Evolutionary conservation across 495 filamentous ascomycete genomes (phyloP).

Genomic region (Penicillium parvum): DNA sequence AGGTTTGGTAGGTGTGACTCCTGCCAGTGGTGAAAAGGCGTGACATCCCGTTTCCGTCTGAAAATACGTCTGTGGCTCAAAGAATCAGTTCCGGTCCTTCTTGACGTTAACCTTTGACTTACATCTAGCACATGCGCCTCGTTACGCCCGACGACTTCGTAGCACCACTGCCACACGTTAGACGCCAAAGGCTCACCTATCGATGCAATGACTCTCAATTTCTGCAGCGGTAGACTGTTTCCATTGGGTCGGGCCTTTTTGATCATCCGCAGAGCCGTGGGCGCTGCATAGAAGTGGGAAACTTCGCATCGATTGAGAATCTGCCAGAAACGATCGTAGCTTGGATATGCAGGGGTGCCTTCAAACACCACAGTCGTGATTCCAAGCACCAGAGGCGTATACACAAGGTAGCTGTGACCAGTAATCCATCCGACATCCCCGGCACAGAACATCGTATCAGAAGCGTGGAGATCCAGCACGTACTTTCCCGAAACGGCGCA

Average conservation of each 20-base stretch:
- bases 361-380: constrained; percentile 88
- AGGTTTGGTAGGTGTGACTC: constrained; percentile 37
- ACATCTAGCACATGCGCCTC: constrained; percentile 38
- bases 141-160: constrained; percentile 77
- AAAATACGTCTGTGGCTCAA: constrained; percentile 1
- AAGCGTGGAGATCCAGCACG: constrained; percentile 82
- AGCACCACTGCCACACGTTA: constrained; percentile 91
- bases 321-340: constrained; percentile 89
- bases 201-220: constrained; percentile 72
- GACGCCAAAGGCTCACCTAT: constrained; percentile 89
- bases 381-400: constrained; percentile 81
- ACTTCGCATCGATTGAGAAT: constrained; percentile 78
- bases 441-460: constrained; percentile 79
- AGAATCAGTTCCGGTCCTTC: too few relatives aligned
- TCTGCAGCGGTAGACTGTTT: constrained; percentile 70
- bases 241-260: constrained; percentile 81
- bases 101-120: too few relatives aligned
- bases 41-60: constrained; percentile 82
- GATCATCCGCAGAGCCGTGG: constrained; percentile 76
- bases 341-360: constrained; percentile 77
- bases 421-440: constrained; percentile 95
- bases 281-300: constrained; percentile 87
- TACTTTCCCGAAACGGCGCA: constrained; percentile 85
- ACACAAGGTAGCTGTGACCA: constrained; percentile 87
- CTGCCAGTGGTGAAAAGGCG: constrained; percentile 44